Percentiles rank a stretch among this genome's conserved stretches.
Evolutionary conservation across 306 rosid species (phyloP).

Genomic region (Arachis hypogaea): DNA sequence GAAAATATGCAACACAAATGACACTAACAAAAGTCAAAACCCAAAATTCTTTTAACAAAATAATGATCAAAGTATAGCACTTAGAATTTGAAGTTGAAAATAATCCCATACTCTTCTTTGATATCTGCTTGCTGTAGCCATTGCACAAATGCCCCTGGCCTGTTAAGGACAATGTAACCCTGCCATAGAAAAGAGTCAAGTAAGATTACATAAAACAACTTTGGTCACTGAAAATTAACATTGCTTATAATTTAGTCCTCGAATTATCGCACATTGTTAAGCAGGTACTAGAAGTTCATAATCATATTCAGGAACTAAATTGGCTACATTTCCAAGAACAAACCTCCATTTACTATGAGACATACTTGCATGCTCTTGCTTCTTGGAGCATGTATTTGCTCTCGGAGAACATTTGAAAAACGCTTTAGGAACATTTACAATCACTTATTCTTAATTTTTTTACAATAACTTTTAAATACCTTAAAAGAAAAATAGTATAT

Average conservation of each 20-base stretch:
- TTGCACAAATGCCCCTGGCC: slow-evolving; percentile 99
- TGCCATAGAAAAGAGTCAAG: slow-evolving; percentile 42
- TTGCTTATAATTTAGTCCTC: not conserved
- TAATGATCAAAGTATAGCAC: slow-evolving; percentile 11
- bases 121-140: slow-evolving; percentile 94
- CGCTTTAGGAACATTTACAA: too few species aligned
- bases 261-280: not conserved
- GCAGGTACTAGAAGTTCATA: slow-evolving; percentile 15
- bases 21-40: slow-evolving; percentile 36
- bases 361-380: too few species aligned
- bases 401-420: too few species aligned
- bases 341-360: slow-evolving; percentile 3
- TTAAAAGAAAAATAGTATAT: too few species aligned
- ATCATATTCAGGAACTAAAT: slow-evolving; percentile 6
- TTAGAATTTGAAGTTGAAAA: slow-evolving; percentile 28
- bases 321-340: not conserved
- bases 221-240: slow-evolving; percentile 3
- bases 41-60: slow-evolving; percentile 3
- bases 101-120: slow-evolving; percentile 81
- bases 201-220: slow-evolving; percentile 19
- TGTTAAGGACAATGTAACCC: slow-evolving; percentile 98
- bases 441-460: too few species aligned
- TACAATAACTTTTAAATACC: too few species aligned
- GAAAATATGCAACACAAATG: slow-evolving; percentile 24
- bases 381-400: too few species aligned